These are phyloP conservation scores for Tolypocladium paradoxum DNA, from an alignment of 2,329 filamentous ascomycete species.

Conservation along the genomic window DNA sequence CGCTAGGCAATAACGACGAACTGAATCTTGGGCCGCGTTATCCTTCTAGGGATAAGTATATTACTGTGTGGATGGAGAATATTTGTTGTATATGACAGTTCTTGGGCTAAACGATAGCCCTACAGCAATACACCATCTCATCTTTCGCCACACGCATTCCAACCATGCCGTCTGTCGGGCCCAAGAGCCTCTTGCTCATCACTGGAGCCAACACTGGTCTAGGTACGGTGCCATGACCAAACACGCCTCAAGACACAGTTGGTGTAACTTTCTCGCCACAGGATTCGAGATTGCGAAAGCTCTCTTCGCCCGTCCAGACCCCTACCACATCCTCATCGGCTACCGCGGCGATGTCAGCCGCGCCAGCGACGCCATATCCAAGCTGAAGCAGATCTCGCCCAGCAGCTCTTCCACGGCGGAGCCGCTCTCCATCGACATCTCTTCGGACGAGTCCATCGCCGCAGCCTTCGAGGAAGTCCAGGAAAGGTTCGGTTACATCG, in stretches of 20 bases:
- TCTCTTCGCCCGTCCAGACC: background rate
- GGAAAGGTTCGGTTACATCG: background rate
- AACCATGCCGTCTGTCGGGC: background rate
- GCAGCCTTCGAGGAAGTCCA: background rate
- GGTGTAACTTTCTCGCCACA: background rate
- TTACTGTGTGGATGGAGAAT: too few relatives aligned
- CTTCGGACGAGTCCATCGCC: background rate
- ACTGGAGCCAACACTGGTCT: background rate
- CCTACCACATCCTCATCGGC: background rate
- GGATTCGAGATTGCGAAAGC: background rate
- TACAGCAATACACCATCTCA: too few relatives aligned
- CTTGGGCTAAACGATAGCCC: too few relatives aligned
- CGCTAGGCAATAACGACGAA: too few relatives aligned
- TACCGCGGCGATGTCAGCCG: background rate
- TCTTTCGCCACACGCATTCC: too few relatives aligned
- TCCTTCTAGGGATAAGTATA: too few relatives aligned
- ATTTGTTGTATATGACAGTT: too few relatives aligned
- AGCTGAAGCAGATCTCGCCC: background rate
- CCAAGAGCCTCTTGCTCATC: background rate
- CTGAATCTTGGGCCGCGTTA: too few relatives aligned
- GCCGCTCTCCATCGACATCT: background rate
- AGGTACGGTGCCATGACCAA: background rate
- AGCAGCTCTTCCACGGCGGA: background rate
- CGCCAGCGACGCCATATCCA: background rate
- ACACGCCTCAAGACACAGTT: too few relatives aligned